These are phyloP conservation scores for Coemansia sp. DNA, from an alignment of 192 early-diverging fungal species.

Conservation along the genomic window DNA sequence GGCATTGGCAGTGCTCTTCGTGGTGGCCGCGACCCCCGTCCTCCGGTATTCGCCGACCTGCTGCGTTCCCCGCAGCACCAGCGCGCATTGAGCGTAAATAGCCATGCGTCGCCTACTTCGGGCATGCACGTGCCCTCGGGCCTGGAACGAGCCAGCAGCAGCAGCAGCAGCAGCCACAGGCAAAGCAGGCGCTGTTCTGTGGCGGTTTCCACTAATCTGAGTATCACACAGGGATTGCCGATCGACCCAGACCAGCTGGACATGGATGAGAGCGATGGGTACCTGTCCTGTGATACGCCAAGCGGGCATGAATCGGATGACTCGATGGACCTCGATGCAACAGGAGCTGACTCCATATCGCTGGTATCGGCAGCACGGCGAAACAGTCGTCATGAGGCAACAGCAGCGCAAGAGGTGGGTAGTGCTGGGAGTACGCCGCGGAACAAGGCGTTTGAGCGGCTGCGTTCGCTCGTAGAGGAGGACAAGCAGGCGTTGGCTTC, in stretches of 20 bases:
- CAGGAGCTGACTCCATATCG: neutral
- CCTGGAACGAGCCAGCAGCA: conserved; percentile 3
- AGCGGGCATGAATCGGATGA: conserved; percentile 15
- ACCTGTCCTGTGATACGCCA: conserved; percentile 1
- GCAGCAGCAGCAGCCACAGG: neutral
- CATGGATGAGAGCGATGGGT: conserved; percentile 23
- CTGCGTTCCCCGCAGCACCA: conserved; percentile 14
- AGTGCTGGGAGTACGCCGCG: conserved; percentile 28
- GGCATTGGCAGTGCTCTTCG: neutral
- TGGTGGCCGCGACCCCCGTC: neutral
- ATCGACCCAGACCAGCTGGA: conserved; percentile 30
- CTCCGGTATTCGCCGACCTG: neutral
- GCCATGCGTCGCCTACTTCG: neutral
- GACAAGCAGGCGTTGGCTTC: conserved; percentile 45
- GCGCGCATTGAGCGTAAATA: conserved; percentile 21
- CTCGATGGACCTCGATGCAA: conserved; percentile 27
- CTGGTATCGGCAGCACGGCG: neutral
- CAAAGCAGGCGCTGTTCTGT: conserved; percentile 30
- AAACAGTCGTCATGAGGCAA: neutral
- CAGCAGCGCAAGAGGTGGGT: neutral
- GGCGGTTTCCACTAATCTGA: conserved; percentile 20
- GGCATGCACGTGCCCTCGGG: neutral
- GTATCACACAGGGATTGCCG: conserved; percentile 26
- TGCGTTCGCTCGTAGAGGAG: conserved; percentile 47
- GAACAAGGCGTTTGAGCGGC: conserved; percentile 51